phyloP scores from a whole-genome alignment of 371 early-diverging fungal species.

The Haplosporangium sp. region DNA sequence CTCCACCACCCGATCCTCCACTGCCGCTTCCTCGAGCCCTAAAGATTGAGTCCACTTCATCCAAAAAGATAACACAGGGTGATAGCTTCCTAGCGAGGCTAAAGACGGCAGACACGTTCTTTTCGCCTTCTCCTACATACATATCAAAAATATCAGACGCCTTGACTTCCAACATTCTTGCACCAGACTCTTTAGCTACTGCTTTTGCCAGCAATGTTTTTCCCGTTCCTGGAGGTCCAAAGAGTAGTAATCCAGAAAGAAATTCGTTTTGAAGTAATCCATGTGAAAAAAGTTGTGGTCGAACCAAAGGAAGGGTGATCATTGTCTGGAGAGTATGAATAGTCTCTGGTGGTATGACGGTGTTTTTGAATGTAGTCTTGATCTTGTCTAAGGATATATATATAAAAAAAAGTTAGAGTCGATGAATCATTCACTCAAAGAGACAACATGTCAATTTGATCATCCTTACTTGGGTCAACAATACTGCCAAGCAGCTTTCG shows the following conservation, averaged over 20 bases:
- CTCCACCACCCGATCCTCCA: conserved; percentile 63
- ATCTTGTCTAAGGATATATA: conserved; percentile 58
- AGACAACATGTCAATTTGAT: neutral
- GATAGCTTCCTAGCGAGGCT: conserved; percentile 94
- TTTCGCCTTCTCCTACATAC: conserved; percentile 99
- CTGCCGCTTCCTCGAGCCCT: conserved; percentile 76
- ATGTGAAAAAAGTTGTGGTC: conserved; percentile 81
- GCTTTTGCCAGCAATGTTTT: conserved; percentile 98
- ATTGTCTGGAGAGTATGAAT: conserved; percentile 88
- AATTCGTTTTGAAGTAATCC: conserved; percentile 84
- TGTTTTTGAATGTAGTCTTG: conserved; percentile 72
- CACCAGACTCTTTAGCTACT: conserved; percentile 95
- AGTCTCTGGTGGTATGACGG: conserved; percentile 71
- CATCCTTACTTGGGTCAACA: conserved; percentile 69
- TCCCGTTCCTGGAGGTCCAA: conserved; percentile 99
- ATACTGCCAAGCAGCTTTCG: conserved; percentile 68
- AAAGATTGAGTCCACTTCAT: conserved; percentile 98
- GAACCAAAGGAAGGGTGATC: conserved; percentile 84
- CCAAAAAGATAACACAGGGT: conserved; percentile 98
- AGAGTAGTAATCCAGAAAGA: conserved; percentile 88
- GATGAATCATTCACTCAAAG: neutral
- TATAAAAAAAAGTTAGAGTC: neutral
- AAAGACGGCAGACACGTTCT: conserved; percentile 95
- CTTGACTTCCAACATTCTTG: conserved; percentile 92
- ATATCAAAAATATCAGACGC: conserved; percentile 97